These are phyloP conservation scores for Ophiostoma sp. DNA, from an alignment of 2,329 filamentous ascomycete species.

Conservation along the genomic window DNA sequence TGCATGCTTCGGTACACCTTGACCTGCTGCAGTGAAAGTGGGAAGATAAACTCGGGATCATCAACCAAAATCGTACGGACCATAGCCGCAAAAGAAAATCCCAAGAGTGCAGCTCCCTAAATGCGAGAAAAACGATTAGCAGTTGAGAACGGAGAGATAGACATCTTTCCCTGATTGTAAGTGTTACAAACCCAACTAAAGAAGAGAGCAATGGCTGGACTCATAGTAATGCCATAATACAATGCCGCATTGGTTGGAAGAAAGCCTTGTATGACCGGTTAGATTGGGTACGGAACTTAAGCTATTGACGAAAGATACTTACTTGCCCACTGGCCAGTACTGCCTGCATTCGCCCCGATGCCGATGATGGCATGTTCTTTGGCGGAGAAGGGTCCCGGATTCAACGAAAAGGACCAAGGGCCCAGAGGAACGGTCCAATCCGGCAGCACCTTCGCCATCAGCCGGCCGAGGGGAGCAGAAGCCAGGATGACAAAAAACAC, in stretches of 20 bases:
- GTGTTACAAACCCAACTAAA: conserved; percentile 24
- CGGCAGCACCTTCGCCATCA: conserved; percentile 29
- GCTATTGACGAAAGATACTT: conserved; percentile 24
- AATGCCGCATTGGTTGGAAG: conserved; percentile 30
- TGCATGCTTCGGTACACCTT: conserved; percentile 31
- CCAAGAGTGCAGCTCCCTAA: conserved; percentile 29
- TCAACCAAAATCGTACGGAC: conserved; percentile 31
- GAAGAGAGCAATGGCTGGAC: conserved; percentile 30
- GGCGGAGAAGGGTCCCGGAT: conserved; percentile 30
- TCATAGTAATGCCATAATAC: conserved; percentile 30
- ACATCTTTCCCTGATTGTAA: background rate
- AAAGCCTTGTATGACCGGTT: conserved; percentile 37
- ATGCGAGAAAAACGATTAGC: background rate
- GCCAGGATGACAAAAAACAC: conserved; percentile 32
- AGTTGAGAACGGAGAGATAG: background rate
- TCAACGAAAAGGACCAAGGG: conserved; percentile 29
- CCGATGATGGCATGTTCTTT: conserved; percentile 32
- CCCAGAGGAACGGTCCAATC: conserved; percentile 28
- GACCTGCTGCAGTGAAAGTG: conserved; percentile 30
- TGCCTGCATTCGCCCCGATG: conserved; percentile 32
- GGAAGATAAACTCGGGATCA: conserved; percentile 32
- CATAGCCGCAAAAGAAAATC: conserved; percentile 31
- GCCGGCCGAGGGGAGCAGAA: conserved; percentile 29
- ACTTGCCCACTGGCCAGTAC: conserved; percentile 30
- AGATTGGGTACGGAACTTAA: background rate